phyloP scores from a whole-genome alignment of 495 filamentous ascomycete species.

The Daldinia loculata region DNA sequence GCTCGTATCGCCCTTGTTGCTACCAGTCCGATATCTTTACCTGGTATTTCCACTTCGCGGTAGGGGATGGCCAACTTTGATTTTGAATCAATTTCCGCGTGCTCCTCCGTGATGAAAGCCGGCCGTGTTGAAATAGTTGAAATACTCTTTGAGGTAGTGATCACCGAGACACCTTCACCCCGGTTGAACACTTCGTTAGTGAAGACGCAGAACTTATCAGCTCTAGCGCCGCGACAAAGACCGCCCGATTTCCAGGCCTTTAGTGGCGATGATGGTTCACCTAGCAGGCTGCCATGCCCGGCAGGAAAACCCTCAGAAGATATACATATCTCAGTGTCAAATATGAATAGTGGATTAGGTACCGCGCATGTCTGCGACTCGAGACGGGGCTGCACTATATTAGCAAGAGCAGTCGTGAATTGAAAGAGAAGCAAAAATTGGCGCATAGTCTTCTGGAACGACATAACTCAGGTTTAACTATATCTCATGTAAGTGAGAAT shows the following conservation, averaged over 20 bases:
- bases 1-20: slow-evolving; percentile 40
- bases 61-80: slow-evolving; percentile 17
- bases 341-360: slow-evolving; percentile 1
- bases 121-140: slow-evolving; percentile 25
- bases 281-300: not conserved
- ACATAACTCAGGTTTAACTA: not conserved
- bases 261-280: not conserved
- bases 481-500: not conserved
- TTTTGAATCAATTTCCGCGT: not conserved
- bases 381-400: not conserved
- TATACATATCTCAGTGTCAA: slow-evolving; percentile 1
- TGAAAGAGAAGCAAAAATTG: slow-evolving; percentile 9
- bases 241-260: slow-evolving; percentile 22
- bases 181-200: slow-evolving; percentile 40
- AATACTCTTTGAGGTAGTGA: slow-evolving; percentile 45
- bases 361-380: slow-evolving; percentile 11
- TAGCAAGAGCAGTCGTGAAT: slow-evolving; percentile 6
- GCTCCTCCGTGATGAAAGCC: slow-evolving; percentile 9
- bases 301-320: not conserved
- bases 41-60: slow-evolving; percentile 36
- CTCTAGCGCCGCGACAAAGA: slow-evolving; percentile 23
- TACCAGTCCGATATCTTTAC: slow-evolving; percentile 49
- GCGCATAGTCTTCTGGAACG: not conserved
- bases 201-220: slow-evolving; percentile 44
- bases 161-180: slow-evolving; percentile 47